Evolutionary conservation across 441 rosid genomes (phyloP).

Genomic region (Gossypium aridum): DNA sequence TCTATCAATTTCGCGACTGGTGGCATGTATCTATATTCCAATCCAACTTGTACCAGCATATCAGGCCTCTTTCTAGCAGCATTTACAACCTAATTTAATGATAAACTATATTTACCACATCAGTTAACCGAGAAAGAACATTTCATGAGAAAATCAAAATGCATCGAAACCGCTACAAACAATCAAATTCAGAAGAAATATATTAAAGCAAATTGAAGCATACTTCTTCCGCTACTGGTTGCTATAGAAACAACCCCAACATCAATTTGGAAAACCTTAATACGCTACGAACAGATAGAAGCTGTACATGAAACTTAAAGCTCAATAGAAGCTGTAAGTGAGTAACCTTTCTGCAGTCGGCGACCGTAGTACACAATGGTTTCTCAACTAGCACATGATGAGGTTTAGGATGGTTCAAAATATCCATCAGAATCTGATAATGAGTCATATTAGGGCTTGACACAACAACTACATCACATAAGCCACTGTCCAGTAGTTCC

Average conservation of each 20-base stretch:
- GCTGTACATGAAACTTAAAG: neutral
- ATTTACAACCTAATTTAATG: conserved; percentile 50
- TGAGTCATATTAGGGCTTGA: conserved; percentile 95
- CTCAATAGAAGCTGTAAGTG: neutral
- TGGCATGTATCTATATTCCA: conserved; percentile 92
- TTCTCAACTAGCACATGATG: conserved; percentile 93
- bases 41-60: conserved; percentile 85
- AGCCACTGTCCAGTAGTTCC: conserved; percentile 67
- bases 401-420: conserved; percentile 64
- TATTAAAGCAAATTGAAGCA: neutral
- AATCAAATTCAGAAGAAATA: neutral
- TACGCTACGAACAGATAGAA: neutral
- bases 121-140: neutral
- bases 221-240: neutral
- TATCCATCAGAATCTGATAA: conserved; percentile 70
- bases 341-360: conserved; percentile 70
- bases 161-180: neutral
- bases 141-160: neutral
- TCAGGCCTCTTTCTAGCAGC: conserved; percentile 74
- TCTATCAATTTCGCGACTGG: conserved; percentile 87
- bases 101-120: neutral
- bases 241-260: neutral
- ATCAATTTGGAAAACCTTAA: neutral
- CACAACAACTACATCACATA: conserved; percentile 75
- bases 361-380: conserved; percentile 84